phyloP scores from a whole-genome alignment of 495 filamentous ascomycete species.

The Podospora sp. region DNA sequence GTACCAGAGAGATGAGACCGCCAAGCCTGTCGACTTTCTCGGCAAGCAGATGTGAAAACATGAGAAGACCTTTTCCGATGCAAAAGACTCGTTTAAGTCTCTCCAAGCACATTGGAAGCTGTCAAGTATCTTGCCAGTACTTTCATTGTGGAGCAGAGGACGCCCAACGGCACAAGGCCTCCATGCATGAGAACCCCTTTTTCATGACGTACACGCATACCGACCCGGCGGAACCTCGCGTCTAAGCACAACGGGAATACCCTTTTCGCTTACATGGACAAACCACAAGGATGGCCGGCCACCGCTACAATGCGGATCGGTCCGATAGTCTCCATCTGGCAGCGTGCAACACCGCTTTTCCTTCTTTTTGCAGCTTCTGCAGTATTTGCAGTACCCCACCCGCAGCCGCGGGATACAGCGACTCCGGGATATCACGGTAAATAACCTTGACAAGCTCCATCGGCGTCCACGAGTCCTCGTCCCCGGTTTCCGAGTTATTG shows the following conservation, averaged over 20 bases:
- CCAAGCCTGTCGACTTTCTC: too few relatives aligned
- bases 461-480: conserved; percentile 56
- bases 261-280: not conserved
- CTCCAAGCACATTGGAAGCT: too few relatives aligned
- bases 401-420: conserved; percentile 72
- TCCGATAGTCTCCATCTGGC: conserved; percentile 58
- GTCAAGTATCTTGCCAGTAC: too few relatives aligned
- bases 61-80: too few relatives aligned
- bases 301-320: conserved; percentile 44
- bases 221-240: not conserved
- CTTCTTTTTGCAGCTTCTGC: conserved; percentile 68
- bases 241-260: not conserved
- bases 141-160: too few relatives aligned
- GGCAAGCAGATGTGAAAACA: too few relatives aligned
- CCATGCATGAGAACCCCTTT: not conserved
- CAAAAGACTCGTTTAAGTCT: too few relatives aligned
- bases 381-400: conserved; percentile 69
- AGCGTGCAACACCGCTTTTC: conserved; percentile 52
- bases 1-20: too few relatives aligned
- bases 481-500: conserved; percentile 34
- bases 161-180: too few relatives aligned
- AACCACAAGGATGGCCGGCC: not conserved
- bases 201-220: not conserved
- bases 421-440: conserved; percentile 76
- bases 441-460: conserved; percentile 85